These are phyloP conservation scores for Phoma sp. DNA, from an alignment of 2,329 filamentous ascomycete genomes.

Conservation along the genomic window DNA sequence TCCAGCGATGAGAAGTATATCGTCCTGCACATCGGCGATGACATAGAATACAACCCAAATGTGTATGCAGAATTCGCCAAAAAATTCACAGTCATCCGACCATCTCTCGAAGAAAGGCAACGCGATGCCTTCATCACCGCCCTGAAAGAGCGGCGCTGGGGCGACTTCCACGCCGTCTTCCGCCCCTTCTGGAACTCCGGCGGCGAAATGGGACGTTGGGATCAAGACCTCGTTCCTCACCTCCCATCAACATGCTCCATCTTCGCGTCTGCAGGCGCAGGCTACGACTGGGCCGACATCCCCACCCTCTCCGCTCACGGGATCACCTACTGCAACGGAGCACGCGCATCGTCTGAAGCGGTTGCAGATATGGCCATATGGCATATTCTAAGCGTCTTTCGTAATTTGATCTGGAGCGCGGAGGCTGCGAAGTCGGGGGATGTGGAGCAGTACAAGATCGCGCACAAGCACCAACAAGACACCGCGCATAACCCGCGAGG, in stretches of 20 bases:
- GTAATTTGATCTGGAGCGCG: constrained; percentile 65
- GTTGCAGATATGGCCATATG: constrained; percentile 74
- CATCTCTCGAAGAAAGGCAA: background rate
- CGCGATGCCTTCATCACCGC: constrained; percentile 47
- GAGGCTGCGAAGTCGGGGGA: constrained; percentile 58
- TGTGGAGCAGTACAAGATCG: constrained; percentile 51
- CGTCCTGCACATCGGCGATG: background rate
- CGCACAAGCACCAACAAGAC: background rate
- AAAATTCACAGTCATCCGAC: background rate
- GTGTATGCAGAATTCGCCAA: background rate
- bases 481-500: background rate
- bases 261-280: constrained; percentile 65
- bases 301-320: constrained; percentile 66
- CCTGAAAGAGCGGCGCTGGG: constrained; percentile 46
- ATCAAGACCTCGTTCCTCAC: constrained; percentile 62
- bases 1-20: background rate
- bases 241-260: constrained; percentile 61
- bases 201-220: constrained; percentile 69
- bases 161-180: constrained; percentile 56
- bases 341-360: constrained; percentile 71
- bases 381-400: constrained; percentile 70
- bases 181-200: constrained; percentile 69
- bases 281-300: constrained; percentile 68
- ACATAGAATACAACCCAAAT: background rate
- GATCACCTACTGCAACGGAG: constrained; percentile 75